Evolutionary conservation across 2,329 filamentous ascomycete species (phyloP), one percentile per base, ranked within the genome.

Genomic region (Fusarium oxysporum): DNA sequence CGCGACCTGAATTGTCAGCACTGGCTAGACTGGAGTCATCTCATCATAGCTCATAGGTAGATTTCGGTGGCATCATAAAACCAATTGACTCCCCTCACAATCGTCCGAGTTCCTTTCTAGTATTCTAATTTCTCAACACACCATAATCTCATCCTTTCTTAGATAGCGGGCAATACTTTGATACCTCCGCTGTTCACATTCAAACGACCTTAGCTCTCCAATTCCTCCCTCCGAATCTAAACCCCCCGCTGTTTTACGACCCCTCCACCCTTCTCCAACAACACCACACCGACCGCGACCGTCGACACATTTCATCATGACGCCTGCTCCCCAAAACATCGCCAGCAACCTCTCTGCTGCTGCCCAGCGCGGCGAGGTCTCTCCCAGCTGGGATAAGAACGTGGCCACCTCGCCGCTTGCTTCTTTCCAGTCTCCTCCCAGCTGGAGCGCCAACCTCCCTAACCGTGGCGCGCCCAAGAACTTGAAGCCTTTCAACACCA

Each of bases 401-500:
- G 84, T 95, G 71, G 95, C 93, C 37, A 91, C 89, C 53, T 96
- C 94, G 60, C 95, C 96, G 33, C 88, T 87, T 51, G 86, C 92
- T 50, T 90, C 90, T 57, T 95, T 96, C 82, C 88, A 93, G 79
- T 95, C 93, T 73, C 92, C 92, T 40, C 88, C 91, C 66, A 92
- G 91, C 84, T 88, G 88, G 83, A 80, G 85, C 47, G 82, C 87
- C 74, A 83, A 83, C 71, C 57, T 82, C 38, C 72, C 82, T 51
- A 80, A 75, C 51, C 79, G 80, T 45, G 85, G 80, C 60, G 83
- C 75, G 73, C 83, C 81, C 40, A 98, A 97, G 84, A 92, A 92
- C 76, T 86, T 99, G 76, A 98, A 98, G 86, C 96, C 96, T 21
- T 99, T 99, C 85, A 92, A 96, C 80, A 96, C 95, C 28, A 91